phyloP scores from a whole-genome alignment of 1,284 basidiomycete genomes.

The Lentinus polychrous region DNA sequence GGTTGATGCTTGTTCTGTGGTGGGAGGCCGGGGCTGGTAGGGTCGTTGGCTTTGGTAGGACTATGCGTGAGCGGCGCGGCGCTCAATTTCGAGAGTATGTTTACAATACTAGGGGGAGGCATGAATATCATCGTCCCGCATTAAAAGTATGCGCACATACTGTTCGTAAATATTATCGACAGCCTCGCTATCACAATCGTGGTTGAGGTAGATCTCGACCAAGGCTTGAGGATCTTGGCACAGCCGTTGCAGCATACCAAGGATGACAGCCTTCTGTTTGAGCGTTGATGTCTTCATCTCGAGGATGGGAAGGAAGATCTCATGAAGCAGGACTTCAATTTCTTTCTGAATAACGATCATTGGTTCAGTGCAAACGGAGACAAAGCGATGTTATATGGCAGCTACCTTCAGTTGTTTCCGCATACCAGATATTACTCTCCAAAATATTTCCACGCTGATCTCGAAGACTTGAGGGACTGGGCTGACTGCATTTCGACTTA shows the following conservation, averaged over 20 bases:
- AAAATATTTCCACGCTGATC: conserved; percentile 97
- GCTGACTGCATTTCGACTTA: conserved; percentile 95
- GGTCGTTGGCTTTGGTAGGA: conserved; percentile 46
- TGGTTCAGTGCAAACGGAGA: not conserved
- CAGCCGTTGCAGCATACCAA: conserved; percentile 80
- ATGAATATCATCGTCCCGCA: not conserved
- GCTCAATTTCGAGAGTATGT: conserved; percentile 88
- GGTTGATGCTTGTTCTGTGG: conserved; percentile 46
- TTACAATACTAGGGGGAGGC: conserved; percentile 67
- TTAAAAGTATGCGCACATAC: conserved; percentile 33
- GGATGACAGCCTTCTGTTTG: conserved; percentile 88
- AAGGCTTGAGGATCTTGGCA: conserved; percentile 94
- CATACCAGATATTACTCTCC: conserved; percentile 91
- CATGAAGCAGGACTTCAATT: conserved; percentile 95
- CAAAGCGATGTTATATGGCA: not conserved
- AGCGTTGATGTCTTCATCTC: conserved; percentile 97
- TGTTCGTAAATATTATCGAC: conserved; percentile 96
- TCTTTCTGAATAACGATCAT: conserved; percentile 69
- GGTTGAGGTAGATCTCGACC: conserved; percentile 96
- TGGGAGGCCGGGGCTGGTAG: conserved; percentile 50
- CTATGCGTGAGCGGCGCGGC: conserved; percentile 53
- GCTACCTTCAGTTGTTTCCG: conserved; percentile 91
- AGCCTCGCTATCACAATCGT: conserved; percentile 92
- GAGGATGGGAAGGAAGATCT: conserved; percentile 98
- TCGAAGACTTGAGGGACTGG: conserved; percentile 97